Evolutionary conservation across 495 filamentous ascomycete species (phyloP), one percentile per base, ranked within the genome.

Genomic region (Annulohypoxylon maeteangense): DNA sequence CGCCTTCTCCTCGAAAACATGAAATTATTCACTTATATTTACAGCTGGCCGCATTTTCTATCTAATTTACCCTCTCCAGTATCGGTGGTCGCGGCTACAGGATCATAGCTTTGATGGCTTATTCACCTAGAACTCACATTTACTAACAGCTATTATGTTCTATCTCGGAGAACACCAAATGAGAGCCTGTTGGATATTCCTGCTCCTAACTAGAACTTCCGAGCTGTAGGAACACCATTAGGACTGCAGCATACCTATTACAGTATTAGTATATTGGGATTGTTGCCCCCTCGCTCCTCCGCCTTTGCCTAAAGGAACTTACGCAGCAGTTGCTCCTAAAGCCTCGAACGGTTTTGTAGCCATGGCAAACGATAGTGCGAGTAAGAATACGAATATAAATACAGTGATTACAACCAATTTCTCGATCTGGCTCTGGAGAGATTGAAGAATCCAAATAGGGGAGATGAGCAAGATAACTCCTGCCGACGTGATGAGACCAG

Each of bases 151-250:
- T n/a, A n/a, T n/a, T n/a, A n/a, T n/a, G n/a, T n/a, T n/a, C n/a
- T n/a, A n/a, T n/a, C n/a, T n/a, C n/a, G n/a, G n/a, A n/a, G n/a
- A n/a, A n/a, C n/a, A n/a, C n/a, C n/a, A n/a, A n/a, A n/a, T n/a
- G n/a, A n/a, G n/a, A n/a, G n/a, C n/a, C n/a, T n/a, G n/a, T n/a
- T n/a, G n/a, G n/a, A n/a, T n/a, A 14, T 40, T 14, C 36, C 4
- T 40, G 4, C 14, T 14, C 32, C 12, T 40, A 40, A n/a, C 2
- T 40, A 40, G 36, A 14, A 4, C 36, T 6, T 16, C 61, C 61
- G 14, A 80, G 47, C 38, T 81, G 78, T 57, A 80, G 45, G 45
- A 80, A 80, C 3, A 80, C 76, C 74, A 79, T 78, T 11, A 81
- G 55, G 10, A 79, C 75, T 0, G 78, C 78, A 5, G 73, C 71